Percentiles rank a stretch among this genome's conserved stretches.
Conservation (phyloP, 2,329 filamentous ascomycete species). For the Botryotinia calthae region DNA sequence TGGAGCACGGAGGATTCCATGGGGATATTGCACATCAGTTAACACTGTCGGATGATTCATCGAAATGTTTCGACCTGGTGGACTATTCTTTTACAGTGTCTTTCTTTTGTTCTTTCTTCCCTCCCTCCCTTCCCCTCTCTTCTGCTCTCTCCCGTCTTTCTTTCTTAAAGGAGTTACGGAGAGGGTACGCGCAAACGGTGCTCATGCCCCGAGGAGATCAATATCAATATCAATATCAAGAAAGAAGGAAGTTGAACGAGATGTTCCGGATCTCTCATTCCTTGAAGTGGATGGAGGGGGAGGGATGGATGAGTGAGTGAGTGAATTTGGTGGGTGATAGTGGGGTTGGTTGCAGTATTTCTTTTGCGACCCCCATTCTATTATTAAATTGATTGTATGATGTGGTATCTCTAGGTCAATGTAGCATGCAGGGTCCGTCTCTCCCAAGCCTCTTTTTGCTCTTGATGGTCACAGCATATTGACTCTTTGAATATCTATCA, state of each 20-base stretch:
- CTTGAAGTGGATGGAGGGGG: neutral
- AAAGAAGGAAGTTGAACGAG: neutral
- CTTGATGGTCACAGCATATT: neutral
- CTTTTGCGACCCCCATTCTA: neutral
- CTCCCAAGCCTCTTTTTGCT: neutral
- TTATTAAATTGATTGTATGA: neutral
- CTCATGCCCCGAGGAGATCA: neutral
- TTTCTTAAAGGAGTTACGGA: neutral
- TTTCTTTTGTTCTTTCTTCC: neutral
- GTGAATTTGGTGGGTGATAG: neutral
- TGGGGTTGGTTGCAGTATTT: neutral
- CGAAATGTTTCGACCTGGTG: neutral
- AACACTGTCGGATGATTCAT: neutral
- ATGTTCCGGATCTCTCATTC: neutral
- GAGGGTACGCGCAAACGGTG: neutral
- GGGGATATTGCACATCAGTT: neutral
- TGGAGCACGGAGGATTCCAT: neutral
- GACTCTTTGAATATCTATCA: neutral
- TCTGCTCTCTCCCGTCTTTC: neutral
- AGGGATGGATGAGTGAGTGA: neutral
- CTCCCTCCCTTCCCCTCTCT: neutral
- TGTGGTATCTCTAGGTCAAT: neutral
- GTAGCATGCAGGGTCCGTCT: neutral
- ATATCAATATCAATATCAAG: neutral
- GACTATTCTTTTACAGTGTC: neutral